Percentiles rank a stretch among this genome's conserved stretches.
Evolutionary conservation across 345 rosid species (phyloP).

Genomic region (Angophora floribunda): DNA sequence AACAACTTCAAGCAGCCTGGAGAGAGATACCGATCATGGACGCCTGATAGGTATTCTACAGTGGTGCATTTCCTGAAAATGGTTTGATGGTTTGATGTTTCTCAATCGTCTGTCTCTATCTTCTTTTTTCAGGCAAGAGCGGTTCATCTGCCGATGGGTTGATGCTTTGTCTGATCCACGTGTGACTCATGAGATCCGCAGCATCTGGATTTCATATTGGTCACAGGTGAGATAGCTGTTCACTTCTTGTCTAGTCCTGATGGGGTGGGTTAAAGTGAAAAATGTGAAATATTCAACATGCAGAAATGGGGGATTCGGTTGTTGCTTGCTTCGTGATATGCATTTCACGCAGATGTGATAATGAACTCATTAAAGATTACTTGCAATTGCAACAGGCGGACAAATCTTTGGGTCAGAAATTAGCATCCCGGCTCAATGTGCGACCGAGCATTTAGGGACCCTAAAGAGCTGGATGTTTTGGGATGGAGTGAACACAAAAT

Average conservation of each 20-base stretch:
- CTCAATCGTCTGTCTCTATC: neutral
- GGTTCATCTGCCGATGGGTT: slow-evolving; percentile 62
- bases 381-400: slow-evolving; percentile 29
- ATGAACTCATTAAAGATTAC: neutral
- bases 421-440: slow-evolving; percentile 65
- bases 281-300: neutral
- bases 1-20: slow-evolving; percentile 98
- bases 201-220: slow-evolving; percentile 88
- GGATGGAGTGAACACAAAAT: neutral
- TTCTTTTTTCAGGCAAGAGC: slow-evolving; percentile 56
- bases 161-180: slow-evolving; percentile 81
- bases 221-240: slow-evolving; percentile 38
- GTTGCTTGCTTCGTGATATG: neutral
- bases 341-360: neutral
- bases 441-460: slow-evolving; percentile 54
- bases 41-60: slow-evolving; percentile 57
- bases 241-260: neutral
- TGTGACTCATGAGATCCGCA: slow-evolving; percentile 72
- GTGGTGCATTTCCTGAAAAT: neutral
- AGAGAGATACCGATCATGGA: slow-evolving; percentile 82
- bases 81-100: neutral
- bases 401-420: slow-evolving; percentile 67
- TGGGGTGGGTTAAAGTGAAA: neutral
- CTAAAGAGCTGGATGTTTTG: neutral
- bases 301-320: neutral